Evolutionary conservation across 352 stramenopile genomes (phyloP), one percentile per base, ranked within the genome.

Genomic region (Pythium monospermum): DNA sequence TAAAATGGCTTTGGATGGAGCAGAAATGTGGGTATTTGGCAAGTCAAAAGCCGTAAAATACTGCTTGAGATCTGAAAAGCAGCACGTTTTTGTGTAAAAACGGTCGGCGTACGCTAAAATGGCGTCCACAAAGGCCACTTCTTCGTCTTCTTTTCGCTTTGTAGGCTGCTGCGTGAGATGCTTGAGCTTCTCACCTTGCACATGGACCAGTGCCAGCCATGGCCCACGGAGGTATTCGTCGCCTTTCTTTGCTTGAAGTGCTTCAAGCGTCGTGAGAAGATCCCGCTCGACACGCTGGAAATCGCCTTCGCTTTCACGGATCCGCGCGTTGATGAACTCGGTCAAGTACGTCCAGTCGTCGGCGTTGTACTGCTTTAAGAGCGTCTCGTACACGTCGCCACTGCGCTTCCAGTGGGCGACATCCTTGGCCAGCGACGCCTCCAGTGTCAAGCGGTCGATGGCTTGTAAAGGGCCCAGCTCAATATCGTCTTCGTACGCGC

Each of bases 281-380:
- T 74, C 45, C 27, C 71, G 52, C 16, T 64, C 53, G 1, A 83
- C 54, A 1, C 35, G 12, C 18, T 35, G 10, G 7, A 62, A 50
- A 16, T 51, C 39, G 21, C 39, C 64, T 15, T 49, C 54, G 33
- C 59, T 61, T 18, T 78, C 49, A 30, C 79, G 32, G 19, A 90
- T 77, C 33, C 61, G 61, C 22, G 73, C 74, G 21, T 56, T 62
- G 26, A 91, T 76, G 47, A 79, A 87, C 19, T 80, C 70, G 15
- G 70, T 76, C 21, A 91, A 64, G 65, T 90, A 91, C 8, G 68
- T 79, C 83, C 83, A 94, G 62, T 94, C 83, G 52, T 94, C 83
- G 0, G 73, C 76, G 53, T 90, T 89, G 57, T 72, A 84, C 16
- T 83, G 53, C 51, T 84, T 71, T 25, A 94, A 54, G 26, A 91